phyloP scores from a whole-genome alignment of 2,329 filamentous ascomycete genomes.

The Stagonosporopsis rhizophila region DNA sequence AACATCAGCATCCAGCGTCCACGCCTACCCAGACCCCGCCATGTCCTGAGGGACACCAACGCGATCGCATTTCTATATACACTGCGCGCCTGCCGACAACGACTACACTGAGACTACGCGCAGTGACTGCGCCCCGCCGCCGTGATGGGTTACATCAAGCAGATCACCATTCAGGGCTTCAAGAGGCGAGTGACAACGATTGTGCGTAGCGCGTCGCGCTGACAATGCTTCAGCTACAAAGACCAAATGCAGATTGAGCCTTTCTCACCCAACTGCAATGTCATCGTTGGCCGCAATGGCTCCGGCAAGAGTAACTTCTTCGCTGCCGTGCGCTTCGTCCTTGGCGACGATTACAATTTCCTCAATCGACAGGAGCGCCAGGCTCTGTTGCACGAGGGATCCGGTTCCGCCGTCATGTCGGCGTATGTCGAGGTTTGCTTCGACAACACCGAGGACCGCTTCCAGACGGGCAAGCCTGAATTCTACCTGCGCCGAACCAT shows the following conservation, averaged over 20 bases:
- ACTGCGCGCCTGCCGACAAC: neutral
- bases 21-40: conserved; percentile 20
- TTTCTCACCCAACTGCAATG: conserved; percentile 96
- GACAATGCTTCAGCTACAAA: conserved; percentile 77
- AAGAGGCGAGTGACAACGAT: conserved; percentile 74
- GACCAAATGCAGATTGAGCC: conserved; percentile 98
- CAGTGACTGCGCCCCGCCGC: conserved; percentile 23
- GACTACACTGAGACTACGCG: conserved; percentile 8
- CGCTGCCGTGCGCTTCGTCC: conserved; percentile 95
- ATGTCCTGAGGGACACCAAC: conserved; percentile 27
- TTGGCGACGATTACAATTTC: conserved; percentile 96
- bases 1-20: conserved; percentile 9
- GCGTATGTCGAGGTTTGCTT: conserved; percentile 99
- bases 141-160: conserved; percentile 80
- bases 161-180: conserved; percentile 99
- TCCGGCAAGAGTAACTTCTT: conserved; percentile 99
- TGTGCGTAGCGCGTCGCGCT: neutral
- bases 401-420: conserved; percentile 96
- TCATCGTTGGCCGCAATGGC: conserved; percentile 98
- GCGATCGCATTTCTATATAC: conserved; percentile 20
- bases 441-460: conserved; percentile 95
- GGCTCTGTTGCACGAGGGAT: conserved; percentile 95
- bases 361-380: conserved; percentile 96
- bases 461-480: conserved; percentile 90
- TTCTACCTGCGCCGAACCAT: conserved; percentile 92